Evolutionary conservation across 1,284 basidiomycete genomes (phyloP).

Genomic region (Marasmius tenuissimus): DNA sequence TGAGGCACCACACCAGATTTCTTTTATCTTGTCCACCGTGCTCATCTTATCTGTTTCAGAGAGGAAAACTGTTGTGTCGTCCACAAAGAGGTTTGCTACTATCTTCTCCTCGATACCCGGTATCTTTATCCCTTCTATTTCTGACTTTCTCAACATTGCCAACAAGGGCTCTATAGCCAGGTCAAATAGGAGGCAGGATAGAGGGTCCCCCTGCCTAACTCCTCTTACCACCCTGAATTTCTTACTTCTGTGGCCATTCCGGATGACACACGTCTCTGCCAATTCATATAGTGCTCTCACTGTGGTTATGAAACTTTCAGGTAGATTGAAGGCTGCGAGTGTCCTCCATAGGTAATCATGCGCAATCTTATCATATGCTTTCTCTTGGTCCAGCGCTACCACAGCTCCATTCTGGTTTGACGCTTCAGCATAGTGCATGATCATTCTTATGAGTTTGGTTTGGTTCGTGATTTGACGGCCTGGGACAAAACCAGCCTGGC

Average conservation of each 20-base stretch:
- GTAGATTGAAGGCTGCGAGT: conserved; percentile 10
- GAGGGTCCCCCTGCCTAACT: conserved; percentile 26
- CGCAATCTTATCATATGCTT: conserved; percentile 11
- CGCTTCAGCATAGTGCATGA: conserved; percentile 21
- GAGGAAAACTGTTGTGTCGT: conserved; percentile 18
- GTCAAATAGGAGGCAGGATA: conserved; percentile 33
- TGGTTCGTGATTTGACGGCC: conserved; percentile 20
- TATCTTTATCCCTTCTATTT: conserved; percentile 19
- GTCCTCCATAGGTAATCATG: conserved; percentile 23
- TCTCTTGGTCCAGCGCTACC: conserved; percentile 22
- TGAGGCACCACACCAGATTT: conserved; percentile 20
- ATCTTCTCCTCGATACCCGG: conserved; percentile 7
- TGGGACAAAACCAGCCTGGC: conserved; percentile 25
- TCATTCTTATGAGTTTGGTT: conserved; percentile 13
- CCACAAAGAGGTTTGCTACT: conserved; percentile 17
- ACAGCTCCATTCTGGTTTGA: conserved; percentile 20
- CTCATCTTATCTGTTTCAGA: conserved; percentile 12
- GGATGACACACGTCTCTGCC: conserved; percentile 16
- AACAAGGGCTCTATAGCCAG: conserved; percentile 27
- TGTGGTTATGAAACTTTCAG: conserved; percentile 14
- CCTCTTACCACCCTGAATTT: conserved; percentile 20
- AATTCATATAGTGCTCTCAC: conserved; percentile 18
- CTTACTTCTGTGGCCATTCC: conserved; percentile 18
- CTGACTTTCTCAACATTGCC: conserved; percentile 14
- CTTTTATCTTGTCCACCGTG: conserved; percentile 9